Base-by-base conservation (phyloP, 352 stramenopile genomes). In the Pythium graminicola region DNA sequence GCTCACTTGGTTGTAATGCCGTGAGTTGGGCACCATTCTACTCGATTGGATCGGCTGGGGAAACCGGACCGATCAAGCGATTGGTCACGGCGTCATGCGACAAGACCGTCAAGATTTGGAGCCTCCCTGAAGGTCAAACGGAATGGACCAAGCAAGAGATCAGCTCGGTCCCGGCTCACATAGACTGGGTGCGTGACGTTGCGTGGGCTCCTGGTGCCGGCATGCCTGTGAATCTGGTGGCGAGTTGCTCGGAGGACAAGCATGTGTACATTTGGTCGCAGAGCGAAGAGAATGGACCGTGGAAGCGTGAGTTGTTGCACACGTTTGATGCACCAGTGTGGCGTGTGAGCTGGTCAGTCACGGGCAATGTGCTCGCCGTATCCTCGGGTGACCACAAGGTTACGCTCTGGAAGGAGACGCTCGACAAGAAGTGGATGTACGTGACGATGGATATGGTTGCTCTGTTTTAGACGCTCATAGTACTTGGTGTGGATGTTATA, bases 321-420 rank as follows among this genome's bases (percentile, higher is more conserved):
- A 88, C 74, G 32, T 99, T 99, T 61, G 86, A 98, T 38, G 89
- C 90, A 36, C 93, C 96, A 0, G 95, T 99, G 43, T 99, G 97
- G 97, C 91, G 96, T 65, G 86, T 99, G 44, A 98, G 88, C 79
- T 99, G 97, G 97, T 98, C 85, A 42, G 76, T 99, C 53, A 99
- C 96, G 20, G 97, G 96, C 45, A 98, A 98, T 65, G 91, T 99
- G 43, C 76, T 99, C 31, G 97, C 96, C 8, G 96, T 99, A 28
- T 98, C 90, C 26, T 95, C 91, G 49, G 97, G 95, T 42, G 95
- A 99, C 76, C 89, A 97, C 70, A 89, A 96, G 75, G 96, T 99
- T 5, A 97, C 89, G 38, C 68, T 99, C 3, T 99, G 96, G 96
- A 99, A 99, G 72, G 88, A 98, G 68, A 95, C 76, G 40, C 78